Evolutionary conservation across 2,329 filamentous ascomycete species (phyloP).

Genomic region (Claviceps sorghi): DNA sequence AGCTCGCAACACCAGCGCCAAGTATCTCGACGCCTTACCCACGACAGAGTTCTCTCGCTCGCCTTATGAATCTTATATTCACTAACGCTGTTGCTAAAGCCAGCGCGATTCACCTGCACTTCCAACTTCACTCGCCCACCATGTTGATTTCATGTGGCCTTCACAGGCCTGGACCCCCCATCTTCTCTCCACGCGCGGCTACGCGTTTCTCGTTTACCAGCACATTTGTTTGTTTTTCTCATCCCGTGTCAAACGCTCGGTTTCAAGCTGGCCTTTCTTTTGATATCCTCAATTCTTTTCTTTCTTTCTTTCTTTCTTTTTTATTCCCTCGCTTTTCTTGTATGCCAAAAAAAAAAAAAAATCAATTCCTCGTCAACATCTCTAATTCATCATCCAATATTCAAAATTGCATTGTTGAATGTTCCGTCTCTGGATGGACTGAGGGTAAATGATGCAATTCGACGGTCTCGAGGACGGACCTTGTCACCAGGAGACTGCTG

Average conservation of each 20-base stretch:
- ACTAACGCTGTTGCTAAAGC: background rate
- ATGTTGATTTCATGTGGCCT: background rate
- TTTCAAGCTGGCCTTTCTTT: background rate
- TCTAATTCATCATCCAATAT: background rate
- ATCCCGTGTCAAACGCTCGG: background rate
- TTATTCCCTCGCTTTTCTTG: no score
- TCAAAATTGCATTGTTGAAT: background rate
- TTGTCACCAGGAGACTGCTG: background rate
- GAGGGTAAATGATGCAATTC: background rate
- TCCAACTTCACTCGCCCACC: background rate
- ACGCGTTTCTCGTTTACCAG: background rate
- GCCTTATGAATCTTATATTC: background rate
- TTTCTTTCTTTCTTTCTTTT: no score
- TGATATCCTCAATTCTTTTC: constrained; percentile 19
- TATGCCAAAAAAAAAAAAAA: background rate
- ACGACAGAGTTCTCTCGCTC: background rate
- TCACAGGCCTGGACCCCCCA: background rate
- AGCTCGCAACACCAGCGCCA: background rate
- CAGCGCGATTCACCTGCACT: background rate
- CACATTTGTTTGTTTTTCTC: background rate
- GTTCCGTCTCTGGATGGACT: background rate
- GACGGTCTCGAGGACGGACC: background rate
- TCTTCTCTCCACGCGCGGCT: constrained; percentile 18
- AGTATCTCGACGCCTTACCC: background rate
- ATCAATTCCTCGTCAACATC: background rate